Evolutionary conservation across 768 basidiomycete genomes (phyloP), one percentile per base, ranked within the genome.

Genomic region (Paxillus involutus): DNA sequence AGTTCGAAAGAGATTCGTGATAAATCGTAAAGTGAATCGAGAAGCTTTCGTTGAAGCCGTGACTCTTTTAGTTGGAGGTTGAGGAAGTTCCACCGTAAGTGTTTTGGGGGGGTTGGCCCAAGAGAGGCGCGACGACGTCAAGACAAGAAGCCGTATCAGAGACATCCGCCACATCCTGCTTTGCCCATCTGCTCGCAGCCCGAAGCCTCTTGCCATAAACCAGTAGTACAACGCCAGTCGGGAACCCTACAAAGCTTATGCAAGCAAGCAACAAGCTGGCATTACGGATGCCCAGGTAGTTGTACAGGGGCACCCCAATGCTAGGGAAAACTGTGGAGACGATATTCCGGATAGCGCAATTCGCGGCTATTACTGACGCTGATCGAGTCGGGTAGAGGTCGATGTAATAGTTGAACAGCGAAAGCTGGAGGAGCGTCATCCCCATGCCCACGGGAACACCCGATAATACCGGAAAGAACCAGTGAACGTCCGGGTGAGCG

Each of bases 391-490:
- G 63, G 37, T 62, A 66, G 44, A 67, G 65, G 44, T 67, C 65
- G 26, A 66, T 63, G 35, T 67, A 64, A 21, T 67, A 60, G 43
- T 60, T 64, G 39, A 62, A 45, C 52, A 66, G 32, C 3, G 60
- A 67, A n/a, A 67, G 29, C 37, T 62, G 62, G 5, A 66, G 36
- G 19, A 66, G 58, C 17, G 65, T 67, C 65, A 63, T 67, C 10
- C 63, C 58, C 47, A 67, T 60, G 32, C 63, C 65, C 17, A 67
- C 59, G 0, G 65, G 65, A 19, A 67, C 40, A 43, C 65, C 65
- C 0, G 65, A 67, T 19, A 63, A 36, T 13, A 58, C 59, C n/a
- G 65, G 63, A 42, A 54, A 40, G 14, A 64, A 37, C 60, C 56
- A 61, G 50, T 62, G 65, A 39, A 67, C 14, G 2, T 60, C 53